Base-by-base conservation (phyloP, 2,329 filamentous ascomycete species). In the Colletotrichum tamarilloi region DNA sequence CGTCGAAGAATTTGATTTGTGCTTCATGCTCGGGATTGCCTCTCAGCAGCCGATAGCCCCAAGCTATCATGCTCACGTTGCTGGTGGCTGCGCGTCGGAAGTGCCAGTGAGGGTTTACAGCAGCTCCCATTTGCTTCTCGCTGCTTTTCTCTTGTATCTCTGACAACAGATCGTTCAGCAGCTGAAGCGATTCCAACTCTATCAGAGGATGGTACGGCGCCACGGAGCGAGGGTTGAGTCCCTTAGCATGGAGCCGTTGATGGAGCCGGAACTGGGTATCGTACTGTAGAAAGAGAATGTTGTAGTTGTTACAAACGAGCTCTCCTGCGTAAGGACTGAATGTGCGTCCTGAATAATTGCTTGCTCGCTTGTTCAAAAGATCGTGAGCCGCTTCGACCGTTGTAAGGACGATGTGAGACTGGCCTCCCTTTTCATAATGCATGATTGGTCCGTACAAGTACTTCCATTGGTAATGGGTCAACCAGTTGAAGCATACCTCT, bases 241-340 rank as follows among this genome's bases (percentile, higher is more conserved):
- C 66, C 14, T 49, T 32, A 7, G 38, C 30, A 16, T 68, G 66
- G 5, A 68, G 32, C 5, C 69, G 42, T 26, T 68, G 57, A 5
- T 69, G 66, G 0, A 72, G 38, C 7, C 69, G 69, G n/a, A 59
- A 14, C 2, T 14, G 65, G 2, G 53, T 6, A 5, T 64, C 69
- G 6, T 72, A 72, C n/a, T 69, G 69, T 2, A 42, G 69, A 22
- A 72, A 63, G 30, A 69, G 32, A 30, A 72, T 58, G 7, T 69
- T 72, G 30, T 59, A 69, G 1, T 59, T 66, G 1, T 46, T 64
- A 3, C 8, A 12, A 1, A 72, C 30, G 1, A 69, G 38, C 14
- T 69, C 58, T 0, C 52, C 42, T 5, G 30, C 65, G 4, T 58
- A 59, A 3, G 53, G 46, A 30, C 66, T 19, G 30, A 68, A 58